A percentile compares a stretch with the other conserved stretches of the same genome.
Conservation (phyloP, 2,329 filamentous ascomycete species). For the Fusarium drepaniforme region DNA sequence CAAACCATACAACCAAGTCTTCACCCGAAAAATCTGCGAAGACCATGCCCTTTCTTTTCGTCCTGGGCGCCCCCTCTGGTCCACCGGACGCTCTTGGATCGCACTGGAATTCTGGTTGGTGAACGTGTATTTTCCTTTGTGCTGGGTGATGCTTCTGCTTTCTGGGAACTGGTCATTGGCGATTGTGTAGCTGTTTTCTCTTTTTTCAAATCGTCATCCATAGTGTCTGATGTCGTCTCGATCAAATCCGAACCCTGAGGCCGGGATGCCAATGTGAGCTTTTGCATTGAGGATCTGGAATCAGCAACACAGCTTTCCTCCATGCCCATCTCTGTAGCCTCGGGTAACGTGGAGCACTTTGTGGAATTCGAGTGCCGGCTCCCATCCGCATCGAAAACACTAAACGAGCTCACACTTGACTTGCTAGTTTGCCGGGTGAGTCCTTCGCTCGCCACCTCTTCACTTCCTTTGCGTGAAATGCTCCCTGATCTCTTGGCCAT, state of each 20-base stretch:
- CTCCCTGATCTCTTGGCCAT: constrained; percentile 80
- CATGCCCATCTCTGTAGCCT: constrained; percentile 13
- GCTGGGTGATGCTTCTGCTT: constrained; percentile 2
- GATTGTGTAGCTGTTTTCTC: neutral
- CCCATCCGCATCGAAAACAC: constrained; percentile 4
- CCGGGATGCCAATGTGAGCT: constrained; percentile 12
- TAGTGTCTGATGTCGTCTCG: constrained; percentile 1
- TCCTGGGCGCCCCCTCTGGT: constrained; percentile 41
- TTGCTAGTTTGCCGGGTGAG: constrained; percentile 21
- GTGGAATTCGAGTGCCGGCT: constrained; percentile 22
- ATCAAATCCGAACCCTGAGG: constrained; percentile 18
- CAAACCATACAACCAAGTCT: neutral
- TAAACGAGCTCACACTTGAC: constrained; percentile 28
- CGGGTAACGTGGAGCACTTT: constrained; percentile 18
- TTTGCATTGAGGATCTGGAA: constrained; percentile 8
- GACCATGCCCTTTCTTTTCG: constrained; percentile 49
- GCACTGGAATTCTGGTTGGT: neutral
- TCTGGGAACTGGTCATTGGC: constrained; percentile 13
- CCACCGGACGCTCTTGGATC: constrained; percentile 52
- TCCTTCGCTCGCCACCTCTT: constrained; percentile 5
- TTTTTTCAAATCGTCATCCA: neutral
- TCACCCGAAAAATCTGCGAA: constrained; percentile 61
- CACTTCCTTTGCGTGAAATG: constrained; percentile 44
- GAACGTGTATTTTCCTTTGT: constrained; percentile 28
- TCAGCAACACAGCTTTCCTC: neutral